Conservation (phyloP, 2,329 filamentous ascomycete genomes). For the Diaporthe batatas region DNA sequence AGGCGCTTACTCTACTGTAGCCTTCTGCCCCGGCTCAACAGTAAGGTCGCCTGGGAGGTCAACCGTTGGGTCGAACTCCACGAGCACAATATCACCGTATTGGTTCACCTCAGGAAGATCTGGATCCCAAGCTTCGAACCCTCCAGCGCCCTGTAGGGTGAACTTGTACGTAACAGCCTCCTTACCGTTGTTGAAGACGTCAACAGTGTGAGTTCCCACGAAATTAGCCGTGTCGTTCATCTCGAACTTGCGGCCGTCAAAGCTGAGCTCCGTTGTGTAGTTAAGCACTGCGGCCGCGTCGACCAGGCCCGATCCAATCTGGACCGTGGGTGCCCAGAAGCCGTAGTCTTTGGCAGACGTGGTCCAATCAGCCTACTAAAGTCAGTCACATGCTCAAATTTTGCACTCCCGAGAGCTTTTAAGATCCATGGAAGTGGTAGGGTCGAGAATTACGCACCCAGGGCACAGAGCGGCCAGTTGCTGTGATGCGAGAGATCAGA, state of each 20-base stretch:
- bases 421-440: neutral
- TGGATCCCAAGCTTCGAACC: slow-evolving; percentile 35
- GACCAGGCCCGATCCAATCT: slow-evolving; percentile 62
- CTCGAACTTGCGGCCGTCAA: slow-evolving; percentile 55
- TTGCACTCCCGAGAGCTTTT: neutral
- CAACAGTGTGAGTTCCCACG: slow-evolving; percentile 39
- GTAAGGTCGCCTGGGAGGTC: slow-evolving; percentile 17
- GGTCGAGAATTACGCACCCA: neutral
- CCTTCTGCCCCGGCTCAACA: slow-evolving; percentile 34
- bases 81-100: slow-evolving; percentile 31
- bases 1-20: slow-evolving; percentile 43
- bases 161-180: slow-evolving; percentile 37
- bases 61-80: slow-evolving; percentile 27
- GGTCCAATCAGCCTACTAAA: neutral
- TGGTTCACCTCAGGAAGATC: slow-evolving; percentile 1
- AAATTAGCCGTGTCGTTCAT: slow-evolving; percentile 65
- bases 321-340: slow-evolving; percentile 55
- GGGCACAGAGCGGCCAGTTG: slow-evolving; percentile 14
- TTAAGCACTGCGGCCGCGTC: slow-evolving; percentile 60
- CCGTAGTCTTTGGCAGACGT: slow-evolving; percentile 37
- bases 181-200: slow-evolving; percentile 35
- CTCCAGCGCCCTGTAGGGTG: slow-evolving; percentile 33
- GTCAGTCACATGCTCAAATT: neutral
- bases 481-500: slow-evolving; percentile 1
- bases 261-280: slow-evolving; percentile 55